Percentiles rank a stretch among this genome's conserved stretches.
Conservation (phyloP, 305 asterid species). For the Petunia hybrid region DNA sequence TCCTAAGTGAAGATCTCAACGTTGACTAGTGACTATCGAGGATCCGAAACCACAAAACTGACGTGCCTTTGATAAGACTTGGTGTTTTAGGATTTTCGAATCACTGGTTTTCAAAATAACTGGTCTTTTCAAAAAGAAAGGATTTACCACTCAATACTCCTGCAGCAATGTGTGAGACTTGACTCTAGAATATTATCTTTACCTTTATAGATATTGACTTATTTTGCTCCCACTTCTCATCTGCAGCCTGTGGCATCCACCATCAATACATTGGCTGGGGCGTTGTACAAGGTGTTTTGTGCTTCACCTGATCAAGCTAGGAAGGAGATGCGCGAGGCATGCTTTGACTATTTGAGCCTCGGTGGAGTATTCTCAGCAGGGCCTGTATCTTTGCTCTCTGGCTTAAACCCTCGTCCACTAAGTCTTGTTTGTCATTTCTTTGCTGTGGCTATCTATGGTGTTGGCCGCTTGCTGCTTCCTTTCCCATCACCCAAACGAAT, state of each 20-base stretch:
- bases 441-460: conserved; percentile 83
- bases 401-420: conserved; percentile 83
- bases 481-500: conserved; percentile 80
- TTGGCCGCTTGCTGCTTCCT: conserved; percentile 80
- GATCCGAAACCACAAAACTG: background rate
- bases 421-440: conserved; percentile 91
- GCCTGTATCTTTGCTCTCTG: conserved; percentile 85
- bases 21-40: conserved; percentile 28
- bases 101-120: background rate
- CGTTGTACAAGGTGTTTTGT: conserved; percentile 82
- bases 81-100: background rate
- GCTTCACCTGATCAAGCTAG: conserved; percentile 87
- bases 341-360: conserved; percentile 89
- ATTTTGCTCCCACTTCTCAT: conserved; percentile 37
- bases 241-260: conserved; percentile 93
- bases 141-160: background rate
- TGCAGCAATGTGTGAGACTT: background rate
- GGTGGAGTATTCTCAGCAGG: conserved; percentile 88
- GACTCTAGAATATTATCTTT: background rate
- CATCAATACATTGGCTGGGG: conserved; percentile 90
- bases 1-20: background rate
- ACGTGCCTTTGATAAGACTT: conserved; percentile 10
- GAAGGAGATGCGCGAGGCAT: conserved; percentile 91
- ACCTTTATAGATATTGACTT: conserved; percentile 9
- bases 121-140: background rate